Evolutionary conservation across 192 early-diverging fungal species (phyloP).

Genomic region (Coemansia sp.): DNA sequence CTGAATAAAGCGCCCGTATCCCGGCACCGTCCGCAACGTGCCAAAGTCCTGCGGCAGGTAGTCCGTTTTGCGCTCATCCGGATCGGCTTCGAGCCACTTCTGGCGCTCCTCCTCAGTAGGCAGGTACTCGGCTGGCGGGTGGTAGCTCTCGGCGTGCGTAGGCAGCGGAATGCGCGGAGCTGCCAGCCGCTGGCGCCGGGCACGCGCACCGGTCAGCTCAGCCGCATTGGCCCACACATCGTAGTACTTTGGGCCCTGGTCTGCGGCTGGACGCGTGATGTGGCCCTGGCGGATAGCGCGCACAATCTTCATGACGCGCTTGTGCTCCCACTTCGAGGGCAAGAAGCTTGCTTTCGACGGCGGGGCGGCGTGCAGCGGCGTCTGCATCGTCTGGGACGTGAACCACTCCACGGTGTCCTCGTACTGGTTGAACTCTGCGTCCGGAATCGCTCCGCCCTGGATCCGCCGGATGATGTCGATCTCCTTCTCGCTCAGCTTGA

Average conservation of each 20-base stretch:
- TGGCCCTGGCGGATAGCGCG: slow-evolving; percentile 88
- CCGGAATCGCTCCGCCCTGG: slow-evolving; percentile 77
- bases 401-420: slow-evolving; percentile 96
- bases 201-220: slow-evolving; percentile 53
- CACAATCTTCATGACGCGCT: slow-evolving; percentile 95
- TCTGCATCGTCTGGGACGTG: slow-evolving; percentile 74
- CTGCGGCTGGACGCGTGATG: slow-evolving; percentile 63
- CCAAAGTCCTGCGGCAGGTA: slow-evolving; percentile 61
- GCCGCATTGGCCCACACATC: slow-evolving; percentile 85
- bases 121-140: slow-evolving; percentile 94
- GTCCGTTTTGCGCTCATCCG: slow-evolving; percentile 68
- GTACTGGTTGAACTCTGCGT: slow-evolving; percentile 85
- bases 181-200: slow-evolving; percentile 68
- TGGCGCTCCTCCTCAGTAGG: slow-evolving; percentile 75
- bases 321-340: slow-evolving; percentile 93
- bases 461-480: slow-evolving; percentile 90
- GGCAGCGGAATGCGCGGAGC: slow-evolving; percentile 89
- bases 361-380: slow-evolving; percentile 84
- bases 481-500: slow-evolving; percentile 85
- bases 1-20: slow-evolving; percentile 84
- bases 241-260: slow-evolving; percentile 70
- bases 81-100: slow-evolving; percentile 77
- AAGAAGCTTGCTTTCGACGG: slow-evolving; percentile 94
- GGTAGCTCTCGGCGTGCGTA: slow-evolving; percentile 91
- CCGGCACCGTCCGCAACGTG: slow-evolving; percentile 81